Conservation (phyloP, 768 basidiomycete genomes). For the Kwoniella bestiolae region DNA sequence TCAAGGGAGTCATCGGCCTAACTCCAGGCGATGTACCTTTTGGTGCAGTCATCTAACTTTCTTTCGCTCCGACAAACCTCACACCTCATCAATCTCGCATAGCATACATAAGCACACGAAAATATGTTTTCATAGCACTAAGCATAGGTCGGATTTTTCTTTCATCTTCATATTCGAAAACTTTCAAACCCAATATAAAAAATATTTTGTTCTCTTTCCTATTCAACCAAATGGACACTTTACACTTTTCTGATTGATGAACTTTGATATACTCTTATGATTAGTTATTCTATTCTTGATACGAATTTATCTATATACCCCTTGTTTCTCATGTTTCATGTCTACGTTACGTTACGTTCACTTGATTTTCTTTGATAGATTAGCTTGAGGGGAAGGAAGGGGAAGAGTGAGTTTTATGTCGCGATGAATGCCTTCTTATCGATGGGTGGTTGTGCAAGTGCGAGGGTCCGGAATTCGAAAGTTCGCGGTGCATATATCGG, state of each 20-base stretch:
- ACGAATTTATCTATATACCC: background rate
- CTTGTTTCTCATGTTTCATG: too few relatives aligned
- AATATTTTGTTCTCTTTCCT: too few relatives aligned
- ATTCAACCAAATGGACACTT: too few relatives aligned
- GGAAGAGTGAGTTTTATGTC: too few relatives aligned
- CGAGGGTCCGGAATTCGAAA: too few relatives aligned
- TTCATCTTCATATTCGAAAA: too few relatives aligned
- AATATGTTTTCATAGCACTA: background rate
- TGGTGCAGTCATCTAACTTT: constrained; percentile 50
- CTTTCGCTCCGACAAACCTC: background rate
- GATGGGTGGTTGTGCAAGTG: too few relatives aligned
- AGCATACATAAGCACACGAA: constrained; percentile 1
- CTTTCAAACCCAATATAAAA: too few relatives aligned
- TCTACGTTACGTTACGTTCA: too few relatives aligned
- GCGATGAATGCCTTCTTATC: background rate
- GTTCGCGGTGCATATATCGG: too few relatives aligned
- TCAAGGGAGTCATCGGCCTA: constrained; percentile 69
- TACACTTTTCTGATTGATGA: too few relatives aligned
- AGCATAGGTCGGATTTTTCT: background rate
- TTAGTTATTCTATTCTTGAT: background rate
- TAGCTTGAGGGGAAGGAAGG: background rate
- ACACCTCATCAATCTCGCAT: background rate
- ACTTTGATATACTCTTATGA: background rate
- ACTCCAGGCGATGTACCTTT: constrained; percentile 47
- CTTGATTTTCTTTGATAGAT: background rate